Base-by-base conservation (phyloP, 2,329 filamentous ascomycete species). In the Aspergillus tamarii region DNA sequence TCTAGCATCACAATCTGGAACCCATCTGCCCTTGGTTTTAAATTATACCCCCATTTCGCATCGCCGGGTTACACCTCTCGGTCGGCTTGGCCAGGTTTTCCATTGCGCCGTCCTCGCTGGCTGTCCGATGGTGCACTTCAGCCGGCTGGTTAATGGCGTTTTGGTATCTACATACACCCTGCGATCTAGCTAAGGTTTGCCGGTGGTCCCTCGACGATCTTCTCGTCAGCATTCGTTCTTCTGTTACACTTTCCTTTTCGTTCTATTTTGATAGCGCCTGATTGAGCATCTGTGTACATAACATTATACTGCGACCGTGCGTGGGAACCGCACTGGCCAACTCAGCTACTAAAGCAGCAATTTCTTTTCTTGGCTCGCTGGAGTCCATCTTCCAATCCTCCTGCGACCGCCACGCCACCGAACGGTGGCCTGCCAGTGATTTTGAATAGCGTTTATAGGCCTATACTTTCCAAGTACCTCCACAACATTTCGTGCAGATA, bases 11-110 rank as follows among this genome's bases (percentile, higher is more conserved):
- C 36, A 30, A 46, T 41, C 32, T 60, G 34, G 21, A 54, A 52
- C 36, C 50, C 48, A 54, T 43, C 43, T 32, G 30, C 30, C 56
- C 56, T 48, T 48, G n/a, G 23, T 45, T 52, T 45, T 60, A 36
- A 60, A 60, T 60, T 60, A 60, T 60, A 60, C 58, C 58, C 39
- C 58, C 58, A 21, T 60, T 45, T 41, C 43, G 57, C 58, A 30
- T 28, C 36, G n/a, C 30, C 52, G 32, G 45, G 36, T 36, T 30
- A 23, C 21, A 14, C 23, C 57, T 30, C 26, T 16, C 28, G 23
- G 19, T 28, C 48, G 48, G 26, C 48, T 36, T 54, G 52, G 12
- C 52, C n/a, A 54, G 26, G 52, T 6, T 32, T 16, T 26, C 45
- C 45, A 23, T 34, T 32, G 26, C 28, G 48, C 7, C 26, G 28